Base-by-base conservation (phyloP, 2,329 filamentous ascomycete genomes). In the Alternaria postmessia region DNA sequence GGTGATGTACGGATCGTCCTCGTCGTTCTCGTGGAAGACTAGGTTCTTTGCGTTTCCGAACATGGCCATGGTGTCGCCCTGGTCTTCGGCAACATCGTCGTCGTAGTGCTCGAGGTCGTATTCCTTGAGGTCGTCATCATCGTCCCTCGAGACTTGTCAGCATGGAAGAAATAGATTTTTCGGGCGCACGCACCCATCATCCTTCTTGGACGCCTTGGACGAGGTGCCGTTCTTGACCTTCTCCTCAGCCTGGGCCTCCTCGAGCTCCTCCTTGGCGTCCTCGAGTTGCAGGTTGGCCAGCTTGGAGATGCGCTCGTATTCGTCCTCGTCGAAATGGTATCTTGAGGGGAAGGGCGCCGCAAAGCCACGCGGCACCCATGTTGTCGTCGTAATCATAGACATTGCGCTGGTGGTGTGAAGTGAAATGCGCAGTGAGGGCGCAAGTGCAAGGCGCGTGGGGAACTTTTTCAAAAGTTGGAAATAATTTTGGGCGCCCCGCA, bases 21-120 rank as follows among this genome's bases (percentile, higher is more conserved):
- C 91, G 80, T 97, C 95, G 63, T 92, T 93, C 68, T 94, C 89
- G 82, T 99, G 94, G 81, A 97, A 99, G 14, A 93, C 91, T 26
- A 99, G 84, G 30, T 92, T 94, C 80, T 95, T 96, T 76, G 96
- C 88, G 76, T 97, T 97, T 74, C 94, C 93, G 76, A 99, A 98
- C 87, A 97, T 97, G 71, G 89, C 90, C 85, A 95, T 90, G 54
- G 89, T 87, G 73, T 92, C 89, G 51, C 87, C 88, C 61, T 90
- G 88, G 30, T 88, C 89, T 61, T 92, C 85, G 14, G 87, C 85
- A 7, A 89, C 87, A 47, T 95, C 91, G 68, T 95, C 91, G 72
- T 99, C 95, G 78, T 99, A 99, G 79, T 97, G 89, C 66, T 98
- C 94, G 55, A 99, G 86, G 75, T 99, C 90, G 80, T 97, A 99